These are phyloP conservation scores for Pleomassaria siparia DNA, from an alignment of 2,329 filamentous ascomycete genomes.

Conservation along the genomic window DNA sequence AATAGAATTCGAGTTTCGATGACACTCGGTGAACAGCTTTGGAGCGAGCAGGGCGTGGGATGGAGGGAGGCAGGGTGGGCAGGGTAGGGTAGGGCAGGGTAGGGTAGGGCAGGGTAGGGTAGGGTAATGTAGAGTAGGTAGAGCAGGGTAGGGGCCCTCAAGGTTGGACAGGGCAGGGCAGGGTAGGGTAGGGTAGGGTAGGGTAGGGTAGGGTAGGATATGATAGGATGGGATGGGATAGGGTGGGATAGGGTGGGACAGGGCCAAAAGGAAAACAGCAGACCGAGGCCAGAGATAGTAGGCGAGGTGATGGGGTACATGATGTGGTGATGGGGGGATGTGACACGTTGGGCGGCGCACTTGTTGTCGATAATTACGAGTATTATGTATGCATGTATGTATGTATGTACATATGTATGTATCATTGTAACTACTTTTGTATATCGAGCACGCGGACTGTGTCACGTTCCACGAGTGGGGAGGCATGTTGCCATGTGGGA, in stretches of 20 bases:
- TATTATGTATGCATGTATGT: too few relatives aligned
- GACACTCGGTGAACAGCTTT: not conserved
- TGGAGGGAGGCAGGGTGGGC: slow-evolving; percentile 3
- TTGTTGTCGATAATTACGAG: too few relatives aligned
- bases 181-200: too few relatives aligned
- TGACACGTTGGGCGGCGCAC: not conserved
- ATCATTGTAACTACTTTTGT: too few relatives aligned
- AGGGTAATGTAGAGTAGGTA: too few relatives aligned
- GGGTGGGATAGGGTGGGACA: slow-evolving; percentile 3
- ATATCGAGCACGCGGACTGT: not conserved
- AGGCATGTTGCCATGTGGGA: slow-evolving; percentile 1
- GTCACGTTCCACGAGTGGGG: not conserved
- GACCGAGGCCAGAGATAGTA: not conserved
- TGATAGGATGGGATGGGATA: not conserved
- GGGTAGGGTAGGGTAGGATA: too few relatives aligned
- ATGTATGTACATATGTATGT: too few relatives aligned
- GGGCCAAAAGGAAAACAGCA: not conserved
- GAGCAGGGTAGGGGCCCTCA: too few relatives aligned
- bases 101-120: not conserved
- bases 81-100: not conserved
- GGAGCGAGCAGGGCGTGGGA: not conserved
- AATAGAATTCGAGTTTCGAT: not conserved
- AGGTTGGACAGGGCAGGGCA: too few relatives aligned
- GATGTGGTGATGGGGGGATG: not conserved
- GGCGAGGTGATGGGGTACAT: not conserved